Conservation (phyloP, 768 basidiomycete species). For the Collybiopsis confluens region DNA sequence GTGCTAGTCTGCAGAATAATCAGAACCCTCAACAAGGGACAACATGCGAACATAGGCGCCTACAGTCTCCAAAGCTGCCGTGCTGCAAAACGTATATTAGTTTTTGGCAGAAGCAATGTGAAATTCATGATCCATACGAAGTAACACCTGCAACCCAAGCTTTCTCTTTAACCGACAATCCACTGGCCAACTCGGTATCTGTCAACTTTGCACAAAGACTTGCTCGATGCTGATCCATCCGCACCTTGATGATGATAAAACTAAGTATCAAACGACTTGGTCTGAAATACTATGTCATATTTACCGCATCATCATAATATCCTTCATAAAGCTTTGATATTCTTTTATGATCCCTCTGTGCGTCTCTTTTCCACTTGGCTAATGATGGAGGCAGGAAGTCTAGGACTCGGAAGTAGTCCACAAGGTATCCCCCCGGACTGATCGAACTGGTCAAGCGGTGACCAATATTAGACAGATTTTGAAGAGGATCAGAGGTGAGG, state of each 20-base stretch:
- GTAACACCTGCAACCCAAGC: background rate
- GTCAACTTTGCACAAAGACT: background rate
- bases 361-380: constrained; percentile 8
- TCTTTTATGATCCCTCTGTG: background rate
- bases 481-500: background rate
- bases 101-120: background rate
- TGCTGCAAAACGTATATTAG: background rate
- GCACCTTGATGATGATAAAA: background rate
- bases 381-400: constrained; percentile 1
- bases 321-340: background rate
- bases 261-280: constrained; percentile 7
- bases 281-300: constrained; percentile 20
- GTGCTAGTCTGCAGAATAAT: background rate
- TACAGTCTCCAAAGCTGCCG: background rate
- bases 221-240: background rate
- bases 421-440: background rate
- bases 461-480: background rate
- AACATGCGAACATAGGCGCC: background rate
- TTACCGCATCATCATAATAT: background rate
- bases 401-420: constrained; percentile 8
- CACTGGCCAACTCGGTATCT: constrained; percentile 12
- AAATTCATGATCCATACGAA: background rate
- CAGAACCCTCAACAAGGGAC: background rate
- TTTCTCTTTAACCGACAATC: background rate
- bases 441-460: background rate